Evolutionary conservation across 2,329 filamentous ascomycete genomes (phyloP).

Genomic region (Phoma herbarum): DNA sequence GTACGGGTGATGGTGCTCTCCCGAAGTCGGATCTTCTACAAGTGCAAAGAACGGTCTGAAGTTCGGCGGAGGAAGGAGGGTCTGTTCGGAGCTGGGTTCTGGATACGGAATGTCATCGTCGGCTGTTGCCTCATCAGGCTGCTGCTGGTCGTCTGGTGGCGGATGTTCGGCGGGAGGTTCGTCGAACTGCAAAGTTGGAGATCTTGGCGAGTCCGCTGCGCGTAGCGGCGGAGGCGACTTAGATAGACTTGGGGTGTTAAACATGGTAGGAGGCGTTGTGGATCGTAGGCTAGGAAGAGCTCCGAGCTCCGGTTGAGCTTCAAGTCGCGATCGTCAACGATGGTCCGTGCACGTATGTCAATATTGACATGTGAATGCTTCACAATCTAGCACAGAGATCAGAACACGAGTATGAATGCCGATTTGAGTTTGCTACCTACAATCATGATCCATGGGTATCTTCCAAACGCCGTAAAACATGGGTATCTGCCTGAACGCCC

Average conservation of each 20-base stretch:
- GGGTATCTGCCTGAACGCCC: no score
- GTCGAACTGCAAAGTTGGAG: slow-evolving; percentile 38
- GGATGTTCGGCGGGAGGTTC: slow-evolving; percentile 34
- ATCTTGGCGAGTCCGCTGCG: slow-evolving; percentile 36
- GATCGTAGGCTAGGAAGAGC: slow-evolving; percentile 28
- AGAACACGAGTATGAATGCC: not conserved
- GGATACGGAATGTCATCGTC: slow-evolving; percentile 47
- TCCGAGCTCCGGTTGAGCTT: slow-evolving; percentile 35
- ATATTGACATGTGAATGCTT: slow-evolving; percentile 23
- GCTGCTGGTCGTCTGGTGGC: slow-evolving; percentile 26
- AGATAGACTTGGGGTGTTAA: slow-evolving; percentile 33
- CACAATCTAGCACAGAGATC: not conserved
- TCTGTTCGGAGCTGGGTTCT: slow-evolving; percentile 45
- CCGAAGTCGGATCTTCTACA: slow-evolving; percentile 76
- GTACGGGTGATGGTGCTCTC: slow-evolving; percentile 81
- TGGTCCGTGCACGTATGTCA: slow-evolving; percentile 31
- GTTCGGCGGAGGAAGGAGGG: slow-evolving; percentile 54
- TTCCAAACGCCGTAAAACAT: slow-evolving; percentile 30
- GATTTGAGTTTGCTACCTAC: not conserved
- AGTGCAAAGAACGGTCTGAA: slow-evolving; percentile 89
- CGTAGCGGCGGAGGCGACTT: slow-evolving; percentile 30
- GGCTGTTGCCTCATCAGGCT: slow-evolving; percentile 32
- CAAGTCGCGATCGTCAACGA: slow-evolving; percentile 31
- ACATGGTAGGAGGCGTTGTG: slow-evolving; percentile 39
- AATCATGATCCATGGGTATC: slow-evolving; percentile 33